A percentile compares a stretch with the other conserved stretches of the same genome.
phyloP scores from a whole-genome alignment of 2,329 filamentous ascomycete genomes.

The Trichoderma sp. region DNA sequence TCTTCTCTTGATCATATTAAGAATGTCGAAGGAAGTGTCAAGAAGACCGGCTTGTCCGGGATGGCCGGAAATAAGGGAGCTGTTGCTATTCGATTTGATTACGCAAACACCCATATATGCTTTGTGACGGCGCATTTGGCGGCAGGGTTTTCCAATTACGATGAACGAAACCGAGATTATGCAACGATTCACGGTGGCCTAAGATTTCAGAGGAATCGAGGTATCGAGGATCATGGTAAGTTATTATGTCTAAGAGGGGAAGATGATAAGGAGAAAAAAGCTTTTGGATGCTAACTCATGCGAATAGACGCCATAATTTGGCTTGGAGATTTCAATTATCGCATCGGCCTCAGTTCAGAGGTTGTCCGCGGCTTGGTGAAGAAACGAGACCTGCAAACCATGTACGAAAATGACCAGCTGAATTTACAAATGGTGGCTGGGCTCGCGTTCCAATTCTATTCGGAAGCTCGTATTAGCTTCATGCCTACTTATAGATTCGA shows the following conservation, averaged over 20 bases:
- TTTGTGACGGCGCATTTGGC: constrained; percentile 96
- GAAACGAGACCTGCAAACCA: constrained; percentile 66
- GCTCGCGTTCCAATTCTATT: constrained; percentile 85
- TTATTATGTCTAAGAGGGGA: not conserved
- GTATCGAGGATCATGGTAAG: constrained; percentile 84
- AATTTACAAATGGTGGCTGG: constrained; percentile 97
- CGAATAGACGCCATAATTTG: constrained; percentile 71
- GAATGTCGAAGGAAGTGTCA: constrained; percentile 93
- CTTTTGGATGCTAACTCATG: not conserved
- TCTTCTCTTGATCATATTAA: constrained; percentile 79
- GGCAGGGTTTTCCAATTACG: constrained; percentile 93
- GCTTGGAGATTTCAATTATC: constrained; percentile 98
- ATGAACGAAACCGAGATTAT: constrained; percentile 93
- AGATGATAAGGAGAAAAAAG: not conserved
- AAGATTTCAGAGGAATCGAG: constrained; percentile 83
- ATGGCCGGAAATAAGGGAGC: constrained; percentile 98
- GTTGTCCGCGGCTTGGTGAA: constrained; percentile 72
- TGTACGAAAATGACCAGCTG: constrained; percentile 93
- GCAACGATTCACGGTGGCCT: constrained; percentile 82
- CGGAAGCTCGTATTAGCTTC: constrained; percentile 83
- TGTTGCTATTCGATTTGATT: constrained; percentile 93
- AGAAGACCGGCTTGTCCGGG: constrained; percentile 91
- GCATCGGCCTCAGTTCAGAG: constrained; percentile 81
- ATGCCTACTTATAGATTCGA: constrained; percentile 96
- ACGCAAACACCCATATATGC: constrained; percentile 86